A percentile compares a stretch with the other conserved stretches of the same genome.
phyloP scores from a whole-genome alignment of 1,139 yeast genomes.

The Suhomyces ambrosiae region DNA sequence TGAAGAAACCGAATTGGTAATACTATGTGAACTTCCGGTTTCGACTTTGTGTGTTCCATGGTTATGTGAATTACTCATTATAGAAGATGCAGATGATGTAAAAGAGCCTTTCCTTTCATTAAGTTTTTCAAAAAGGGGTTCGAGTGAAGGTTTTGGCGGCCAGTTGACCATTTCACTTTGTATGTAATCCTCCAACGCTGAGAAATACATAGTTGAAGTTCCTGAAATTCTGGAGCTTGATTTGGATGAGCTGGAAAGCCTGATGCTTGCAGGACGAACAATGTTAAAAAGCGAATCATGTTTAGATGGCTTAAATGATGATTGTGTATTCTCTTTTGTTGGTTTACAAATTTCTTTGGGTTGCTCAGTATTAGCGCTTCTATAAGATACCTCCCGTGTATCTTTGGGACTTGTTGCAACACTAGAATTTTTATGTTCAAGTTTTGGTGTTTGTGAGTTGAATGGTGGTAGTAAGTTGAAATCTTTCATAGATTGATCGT shows the following conservation, averaged over 20 bases:
- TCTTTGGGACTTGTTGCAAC: no score
- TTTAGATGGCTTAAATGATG: constrained; percentile 2
- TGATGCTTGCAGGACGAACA: constrained; percentile 3
- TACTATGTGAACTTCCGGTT: constrained; percentile 1
- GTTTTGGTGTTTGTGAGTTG: constrained; percentile 5
- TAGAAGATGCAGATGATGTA: constrained; percentile 24
- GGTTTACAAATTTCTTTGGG: no score
- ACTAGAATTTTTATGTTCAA: no score
- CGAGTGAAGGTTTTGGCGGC: constrained; percentile 1
- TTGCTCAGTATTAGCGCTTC: constrained; percentile 1
- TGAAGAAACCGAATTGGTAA: constrained; percentile 10
- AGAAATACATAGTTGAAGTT: constrained; percentile 17
- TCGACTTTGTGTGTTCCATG: constrained; percentile 3
- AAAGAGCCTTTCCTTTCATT: constrained; percentile 18
- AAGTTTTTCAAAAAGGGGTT: background rate
- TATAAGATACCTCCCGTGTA: background rate
- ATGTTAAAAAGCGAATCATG: constrained; percentile 7
- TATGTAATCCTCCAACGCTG: constrained; percentile 17
- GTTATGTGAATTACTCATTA: constrained; percentile 23
- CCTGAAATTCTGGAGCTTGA: constrained; percentile 12
- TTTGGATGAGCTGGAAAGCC: constrained; percentile 2
- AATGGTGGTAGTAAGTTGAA: constrained; percentile 22
- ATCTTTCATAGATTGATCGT: constrained; percentile 2
- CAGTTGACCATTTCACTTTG: constrained; percentile 1
- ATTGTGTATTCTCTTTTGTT: background rate